Percentiles rank a stretch among this genome's conserved stretches.
phyloP scores from a whole-genome alignment of 169 alveolate species.

The Cardiosporidium cionae region DNA sequence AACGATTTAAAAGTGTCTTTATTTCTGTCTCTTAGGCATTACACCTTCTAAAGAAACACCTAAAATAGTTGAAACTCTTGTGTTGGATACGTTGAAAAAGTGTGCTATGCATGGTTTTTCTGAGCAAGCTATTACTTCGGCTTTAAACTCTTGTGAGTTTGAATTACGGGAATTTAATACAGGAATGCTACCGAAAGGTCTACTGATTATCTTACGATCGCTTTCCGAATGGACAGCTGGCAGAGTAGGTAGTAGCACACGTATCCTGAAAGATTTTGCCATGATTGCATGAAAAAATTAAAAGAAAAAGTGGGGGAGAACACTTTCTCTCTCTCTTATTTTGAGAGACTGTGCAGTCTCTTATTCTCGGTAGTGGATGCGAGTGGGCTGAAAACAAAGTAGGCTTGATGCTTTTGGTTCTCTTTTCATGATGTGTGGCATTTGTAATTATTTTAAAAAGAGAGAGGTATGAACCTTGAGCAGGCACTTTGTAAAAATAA shows the following conservation, averaged over 20 bases:
- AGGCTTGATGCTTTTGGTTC: too few relatives aligned
- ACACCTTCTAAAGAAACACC: background rate
- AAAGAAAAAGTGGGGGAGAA: background rate
- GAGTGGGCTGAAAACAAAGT: too few relatives aligned
- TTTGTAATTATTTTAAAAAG: too few relatives aligned
- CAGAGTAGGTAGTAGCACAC: background rate
- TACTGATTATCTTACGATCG: conserved; percentile 3
- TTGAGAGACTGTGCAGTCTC: background rate
- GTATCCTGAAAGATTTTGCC: background rate
- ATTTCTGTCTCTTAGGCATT: background rate
- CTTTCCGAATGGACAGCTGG: conserved; percentile 1
- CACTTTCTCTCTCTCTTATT: background rate
- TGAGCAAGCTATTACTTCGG: conserved; percentile 17
- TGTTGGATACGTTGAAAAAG: background rate
- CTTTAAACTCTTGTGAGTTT: conserved; percentile 15
- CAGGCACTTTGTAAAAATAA: background rate
- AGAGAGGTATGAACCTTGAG: too few relatives aligned
- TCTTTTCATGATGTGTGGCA: too few relatives aligned
- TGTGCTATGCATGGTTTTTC: conserved; percentile 3
- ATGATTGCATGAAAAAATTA: background rate
- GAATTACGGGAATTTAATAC: conserved; percentile 17
- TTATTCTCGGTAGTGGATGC: background rate
- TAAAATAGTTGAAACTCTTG: background rate
- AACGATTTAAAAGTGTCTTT: too few relatives aligned
- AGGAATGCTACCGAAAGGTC: conserved; percentile 23